phyloP scores from a whole-genome alignment of 176 grass and related monocot genomes.

The Hordeum marinum region DNA sequence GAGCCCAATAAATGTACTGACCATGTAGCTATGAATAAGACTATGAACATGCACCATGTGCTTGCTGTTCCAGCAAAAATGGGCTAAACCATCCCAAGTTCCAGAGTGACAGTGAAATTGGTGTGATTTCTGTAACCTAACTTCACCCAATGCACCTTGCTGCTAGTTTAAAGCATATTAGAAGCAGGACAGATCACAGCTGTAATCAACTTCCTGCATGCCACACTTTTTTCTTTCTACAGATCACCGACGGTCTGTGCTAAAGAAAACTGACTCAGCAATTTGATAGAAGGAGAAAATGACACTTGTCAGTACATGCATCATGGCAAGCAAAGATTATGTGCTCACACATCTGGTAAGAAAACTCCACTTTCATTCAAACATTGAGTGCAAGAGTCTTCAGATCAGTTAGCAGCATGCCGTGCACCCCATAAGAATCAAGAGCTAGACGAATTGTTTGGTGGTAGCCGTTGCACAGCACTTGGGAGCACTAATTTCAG shows the following conservation, averaged over 20 bases:
- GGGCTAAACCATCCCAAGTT: background rate
- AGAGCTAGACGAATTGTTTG: too few relatives aligned
- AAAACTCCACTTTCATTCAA: background rate
- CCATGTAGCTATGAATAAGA: background rate
- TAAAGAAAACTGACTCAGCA: background rate
- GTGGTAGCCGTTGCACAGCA: too few relatives aligned
- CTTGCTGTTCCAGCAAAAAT: constrained; percentile 15
- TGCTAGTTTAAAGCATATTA: background rate
- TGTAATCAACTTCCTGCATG: background rate
- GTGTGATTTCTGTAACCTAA: background rate
- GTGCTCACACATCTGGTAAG: background rate
- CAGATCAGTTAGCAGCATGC: background rate
- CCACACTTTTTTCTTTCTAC: background rate
- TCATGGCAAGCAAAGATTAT: background rate
- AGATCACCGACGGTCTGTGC: background rate
- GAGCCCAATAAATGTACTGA: background rate
- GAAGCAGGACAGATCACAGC: background rate
- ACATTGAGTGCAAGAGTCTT: background rate
- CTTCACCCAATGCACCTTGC: background rate
- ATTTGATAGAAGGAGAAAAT: background rate
- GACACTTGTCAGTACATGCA: background rate
- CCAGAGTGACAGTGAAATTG: background rate
- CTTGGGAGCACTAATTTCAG: too few relatives aligned
- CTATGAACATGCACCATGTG: background rate
- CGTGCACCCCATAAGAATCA: too few relatives aligned